Conservation (phyloP, 169 alveolate species). For the Neospora caninum region DNA sequence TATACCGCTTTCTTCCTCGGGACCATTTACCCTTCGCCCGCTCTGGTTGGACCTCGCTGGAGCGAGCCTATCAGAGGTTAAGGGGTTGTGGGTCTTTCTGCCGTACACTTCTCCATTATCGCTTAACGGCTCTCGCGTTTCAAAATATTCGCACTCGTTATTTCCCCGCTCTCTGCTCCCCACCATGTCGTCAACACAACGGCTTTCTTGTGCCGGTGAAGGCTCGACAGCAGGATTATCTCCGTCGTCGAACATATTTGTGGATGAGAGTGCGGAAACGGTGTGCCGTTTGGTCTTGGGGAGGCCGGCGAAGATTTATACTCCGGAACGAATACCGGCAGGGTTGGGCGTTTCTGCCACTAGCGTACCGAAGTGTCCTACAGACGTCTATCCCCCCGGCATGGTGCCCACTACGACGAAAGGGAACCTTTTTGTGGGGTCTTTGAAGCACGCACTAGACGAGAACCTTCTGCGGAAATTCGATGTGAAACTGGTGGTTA, state of each 20-base stretch:
- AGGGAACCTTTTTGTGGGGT: conserved; percentile 52
- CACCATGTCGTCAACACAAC: neutral
- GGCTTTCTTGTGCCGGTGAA: neutral
- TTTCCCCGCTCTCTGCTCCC: neutral
- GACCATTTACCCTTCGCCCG: too few relatives aligned
- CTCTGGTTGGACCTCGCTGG: too few relatives aligned
- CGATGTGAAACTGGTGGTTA: conserved; percentile 6
- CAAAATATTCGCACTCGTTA: neutral
- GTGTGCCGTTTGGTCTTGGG: neutral
- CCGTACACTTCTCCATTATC: too few relatives aligned
- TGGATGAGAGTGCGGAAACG: neutral
- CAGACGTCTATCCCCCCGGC: conserved; percentile 44
- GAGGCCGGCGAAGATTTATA: neutral
- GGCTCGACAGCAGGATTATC: neutral
- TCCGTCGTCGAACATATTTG: neutral
- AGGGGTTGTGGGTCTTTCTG: too few relatives aligned
- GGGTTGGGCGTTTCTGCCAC: neutral
- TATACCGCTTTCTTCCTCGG: too few relatives aligned
- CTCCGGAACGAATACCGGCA: neutral
- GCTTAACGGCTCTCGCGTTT: neutral
- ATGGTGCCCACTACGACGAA: conserved; percentile 8
- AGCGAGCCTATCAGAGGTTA: too few relatives aligned
- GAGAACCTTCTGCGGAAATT: conserved; percentile 14
- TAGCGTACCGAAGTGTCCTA: neutral
- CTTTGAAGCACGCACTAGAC: conserved; percentile 43